Conservation (phyloP, 2,329 filamentous ascomycete species). For the Ophiosphaerella korrae region DNA sequence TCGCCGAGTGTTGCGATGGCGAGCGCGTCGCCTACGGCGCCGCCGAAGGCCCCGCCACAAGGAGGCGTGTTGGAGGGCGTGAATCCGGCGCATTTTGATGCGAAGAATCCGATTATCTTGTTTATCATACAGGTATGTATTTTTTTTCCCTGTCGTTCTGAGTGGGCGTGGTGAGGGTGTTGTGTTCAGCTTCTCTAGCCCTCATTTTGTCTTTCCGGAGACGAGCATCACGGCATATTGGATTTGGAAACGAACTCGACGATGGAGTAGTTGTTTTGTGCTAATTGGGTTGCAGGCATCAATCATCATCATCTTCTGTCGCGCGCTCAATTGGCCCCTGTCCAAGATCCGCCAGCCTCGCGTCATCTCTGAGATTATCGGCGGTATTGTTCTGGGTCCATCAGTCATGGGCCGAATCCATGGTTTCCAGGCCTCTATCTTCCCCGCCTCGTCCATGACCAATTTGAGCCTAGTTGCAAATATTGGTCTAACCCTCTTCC, state of each 20-base stretch:
- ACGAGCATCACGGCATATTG: neutral
- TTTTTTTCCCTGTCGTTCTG: neutral
- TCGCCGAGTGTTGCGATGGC: conserved; percentile 27
- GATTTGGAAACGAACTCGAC: too few species aligned
- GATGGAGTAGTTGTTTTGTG: neutral
- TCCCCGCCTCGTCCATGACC: conserved; percentile 75
- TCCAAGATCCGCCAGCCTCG: conserved; percentile 78
- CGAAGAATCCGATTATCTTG: conserved; percentile 73
- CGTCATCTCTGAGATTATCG: conserved; percentile 83
- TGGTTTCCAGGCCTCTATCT: conserved; percentile 76
- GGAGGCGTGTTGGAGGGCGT: conserved; percentile 73
- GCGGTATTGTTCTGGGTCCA: conserved; percentile 83
- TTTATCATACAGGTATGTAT: conserved; percentile 73
- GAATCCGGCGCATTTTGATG: conserved; percentile 70
- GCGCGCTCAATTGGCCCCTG: conserved; percentile 75
- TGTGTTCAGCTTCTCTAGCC: too few species aligned
- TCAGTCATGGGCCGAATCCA: conserved; percentile 88
- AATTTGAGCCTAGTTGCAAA: conserved; percentile 80
- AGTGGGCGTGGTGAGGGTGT: too few species aligned
- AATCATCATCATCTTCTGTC: conserved; percentile 77
- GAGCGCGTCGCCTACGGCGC: conserved; percentile 22
- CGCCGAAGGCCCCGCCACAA: conserved; percentile 54
- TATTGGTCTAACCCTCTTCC: conserved; percentile 79
- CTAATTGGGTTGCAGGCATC: conserved; percentile 57
- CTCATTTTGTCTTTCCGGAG: too few species aligned